Evolutionary conservation across 2,329 filamentous ascomycete genomes (phyloP), one percentile per base, ranked within the genome.

Genomic region (Penicillium sp.): DNA sequence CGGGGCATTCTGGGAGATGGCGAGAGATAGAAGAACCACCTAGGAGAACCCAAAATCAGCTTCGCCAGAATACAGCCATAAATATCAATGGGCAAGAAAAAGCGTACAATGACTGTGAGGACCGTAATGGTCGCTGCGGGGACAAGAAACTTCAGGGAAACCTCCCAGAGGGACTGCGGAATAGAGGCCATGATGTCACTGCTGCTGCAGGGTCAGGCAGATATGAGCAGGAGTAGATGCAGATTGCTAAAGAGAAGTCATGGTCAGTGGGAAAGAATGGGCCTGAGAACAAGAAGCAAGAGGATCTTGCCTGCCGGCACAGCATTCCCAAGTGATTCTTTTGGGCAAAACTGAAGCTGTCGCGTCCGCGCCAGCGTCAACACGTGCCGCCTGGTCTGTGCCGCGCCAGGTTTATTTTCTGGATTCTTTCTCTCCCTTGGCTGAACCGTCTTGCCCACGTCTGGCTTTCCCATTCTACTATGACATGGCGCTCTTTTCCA

Each of bases 401-500:
- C 46, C 40, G 29, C 35, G 35, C 33, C 14, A 23, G 34, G 34
- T 47, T 50, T 43, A 50, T 46, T 52, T 52, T 47, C 40, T 29
- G 25, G 16, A 30, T 14, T 35, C 35, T 26, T 36, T 27, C 21
- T 23, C 29, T 27, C 25, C 25, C 25, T 27, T 27, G 25, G 4
- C 11, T 27, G 10, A 6, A 27, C 25, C 11, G 21, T 23, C 21
- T 13, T 27, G 10, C 25, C 25, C 11, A 27, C 25, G 4, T 13
- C 11, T n/a, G n/a, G n/a, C n/a, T 27, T 4, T n/a, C 14, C 25
- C 28, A 40, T 32, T 33, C 23, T 52, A 50, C 36, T 44, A 53
- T 54, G 59, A 52, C 32, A 73, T 72, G 69, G 64, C 64, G 41
- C 51, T 70, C 36, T 69, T 72, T 37, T 57, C 60, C 30, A 69